Evolutionary conservation across 495 filamentous ascomycete genomes (phyloP), one percentile per base, ranked within the genome.

Genomic region (Xylaria telfairii): DNA sequence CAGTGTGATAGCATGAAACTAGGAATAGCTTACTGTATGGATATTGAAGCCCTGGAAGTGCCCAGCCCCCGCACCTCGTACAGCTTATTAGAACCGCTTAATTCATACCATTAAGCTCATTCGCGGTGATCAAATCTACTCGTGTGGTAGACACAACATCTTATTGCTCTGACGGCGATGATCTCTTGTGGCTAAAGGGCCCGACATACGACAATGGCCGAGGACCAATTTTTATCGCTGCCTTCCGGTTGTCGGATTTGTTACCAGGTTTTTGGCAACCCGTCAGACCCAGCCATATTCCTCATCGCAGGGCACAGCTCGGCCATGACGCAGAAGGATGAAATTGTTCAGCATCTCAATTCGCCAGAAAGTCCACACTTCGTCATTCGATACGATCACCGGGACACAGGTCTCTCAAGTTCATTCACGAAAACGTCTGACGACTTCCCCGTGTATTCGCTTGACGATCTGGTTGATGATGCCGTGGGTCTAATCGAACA

Each of bases 161-260:
- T 30, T 1, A 17, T 28, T 30, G 1, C 51, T 13, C 21, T 6
- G 4, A 53, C n/a, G 34, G 8, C 8, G 34, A 21, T 39, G 1
- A 12, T 61, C 32, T 61, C 17, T 34, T n/a, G 53, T 56, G 4
- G 26, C 28, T 30, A 19, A 54, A 32, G 12, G 17, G 12, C 24
- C 24, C 32, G 19, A 9, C 30, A 59, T 59, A 59, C 32, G 49
- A 61, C 44, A 64, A 70, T 70, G 68, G 46, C 59, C 13, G 44
- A 70, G 46, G 59, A 70, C 5, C 59, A 10, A 1, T 65, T 70
- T 39, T 17, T 53, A 63, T 21, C 68, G 8, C 17, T 65, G 19
- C 59, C 59, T n/a, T 63, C 56, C 9, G 67, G 67, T 26, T 69
- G 67, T 41, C 67, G 67, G 21, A 69, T 69, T 49, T 69, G 67